Evolutionary conservation across 2,329 filamentous ascomycete genomes (phyloP), one percentile per base, ranked within the genome.

Genomic region (Ophiostoma fasciatum): DNA sequence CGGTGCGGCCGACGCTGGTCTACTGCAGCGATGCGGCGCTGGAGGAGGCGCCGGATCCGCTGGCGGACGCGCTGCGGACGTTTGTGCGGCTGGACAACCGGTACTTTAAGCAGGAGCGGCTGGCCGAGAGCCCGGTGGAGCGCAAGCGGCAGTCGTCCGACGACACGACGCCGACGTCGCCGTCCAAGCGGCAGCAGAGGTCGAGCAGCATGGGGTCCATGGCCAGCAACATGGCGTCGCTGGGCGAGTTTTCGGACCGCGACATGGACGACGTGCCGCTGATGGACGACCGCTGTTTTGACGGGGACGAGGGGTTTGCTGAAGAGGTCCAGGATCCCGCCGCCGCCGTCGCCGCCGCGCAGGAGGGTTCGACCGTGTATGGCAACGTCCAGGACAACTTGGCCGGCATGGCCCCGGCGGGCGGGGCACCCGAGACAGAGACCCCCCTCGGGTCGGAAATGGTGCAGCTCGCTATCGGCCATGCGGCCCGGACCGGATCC

Each of bases 171-270:
- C 48, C 47, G 2, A 37, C 45, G 4, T 64, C 61, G 1, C 59
- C 61, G 1, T 56, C 60, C 1, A 66, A 66, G 45, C 49, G 62
- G 31, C 63, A 64, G 31, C 61, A 64, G 32, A 53, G 62, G 7
- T 53, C 60, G 1, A 56, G 56, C n/a, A 66, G 63, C 38, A 47
- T 55, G 9, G 61, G 63, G 29, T 66, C 63, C 0, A 59, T 67
- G 54, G 57, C 58, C 8, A 64, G 57, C 10, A 64, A 65, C 40
- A 52, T 56, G 4, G 62, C 61, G 0, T 64, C 63, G 1, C 36
- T 59, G 4, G 49, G 45, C 1, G 49, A 48, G 14, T 14, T 43
- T 2, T 63, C 60, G 35, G 59, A 61, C n/a, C 38, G 35, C 14
- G 43, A 39, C 15, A 41, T 44, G 38, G 35, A 37, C 13, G 39